Evolutionary conservation across 768 basidiomycete species (phyloP), one percentile per base, ranked within the genome.

Genomic region (Daedalea quercina): DNA sequence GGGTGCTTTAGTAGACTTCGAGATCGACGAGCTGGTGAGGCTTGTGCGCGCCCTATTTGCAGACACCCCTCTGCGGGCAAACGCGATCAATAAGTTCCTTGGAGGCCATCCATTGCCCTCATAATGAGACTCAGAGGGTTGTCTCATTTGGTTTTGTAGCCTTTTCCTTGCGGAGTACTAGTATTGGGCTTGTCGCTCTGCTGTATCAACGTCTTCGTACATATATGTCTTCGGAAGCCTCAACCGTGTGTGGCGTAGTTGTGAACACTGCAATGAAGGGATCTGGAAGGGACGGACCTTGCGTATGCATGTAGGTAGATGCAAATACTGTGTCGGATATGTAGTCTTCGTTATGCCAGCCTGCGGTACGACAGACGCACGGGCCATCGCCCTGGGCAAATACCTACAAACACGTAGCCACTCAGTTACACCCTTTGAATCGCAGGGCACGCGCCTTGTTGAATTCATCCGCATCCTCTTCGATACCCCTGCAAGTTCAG

Each of bases 21-120:
- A 87, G 56, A 77, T 85, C 8, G 80, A 87, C 25, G 94, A 97
- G 67, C 73, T 97, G 3, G 82, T 85, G 40, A 76, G 76, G 57
- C 76, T 97, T n/a, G 80, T 96, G 24, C 76, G 77, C 40, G 93
- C 93, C 0, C 74, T 97, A 44, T 97, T 97, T 65, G 86, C 91
- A 23, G 93, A 95, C 66, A 91, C 88, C 9, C 76, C 80, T 34
- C 69, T 93, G 65, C 79, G 94, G 69, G 80, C 89, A 50, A 84
- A 78, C 58, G 90, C 88, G 3, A 86, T 96, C 60, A 81, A 83
- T 56, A 91, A 85, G 70, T 69, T 94, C 37, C 68, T 76, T 63
- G 73, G 69, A 41, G 84, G 85, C 19, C 85, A 85, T 66, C 78
- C 84, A 7, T 20, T 15, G 15, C 25, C 33, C 8, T 25, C n/a